These are phyloP conservation scores for Rhodosporidiobolus sp. DNA, from an alignment of 768 basidiomycete species.

Conservation along the genomic window DNA sequence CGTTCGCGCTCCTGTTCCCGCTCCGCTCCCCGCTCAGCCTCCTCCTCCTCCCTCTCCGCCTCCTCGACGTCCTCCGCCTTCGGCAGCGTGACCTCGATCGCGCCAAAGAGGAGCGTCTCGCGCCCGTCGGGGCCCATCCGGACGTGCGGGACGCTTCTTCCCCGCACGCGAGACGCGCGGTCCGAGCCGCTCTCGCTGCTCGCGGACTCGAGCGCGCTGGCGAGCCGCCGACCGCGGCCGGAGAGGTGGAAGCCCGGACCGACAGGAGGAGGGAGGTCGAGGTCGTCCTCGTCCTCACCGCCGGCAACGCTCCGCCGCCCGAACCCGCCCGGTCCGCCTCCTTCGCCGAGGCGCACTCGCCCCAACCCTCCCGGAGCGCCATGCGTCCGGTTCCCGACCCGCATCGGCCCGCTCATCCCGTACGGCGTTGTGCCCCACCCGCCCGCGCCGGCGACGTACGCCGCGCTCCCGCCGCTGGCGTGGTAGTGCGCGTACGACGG, in stretches of 20 bases:
- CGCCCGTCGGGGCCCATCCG: constrained; percentile 33
- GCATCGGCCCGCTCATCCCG: constrained; percentile 10
- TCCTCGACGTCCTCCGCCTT: constrained; percentile 27
- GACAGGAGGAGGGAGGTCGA: not conserved
- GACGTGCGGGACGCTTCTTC: constrained; percentile 35
- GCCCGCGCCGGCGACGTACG: constrained; percentile 25
- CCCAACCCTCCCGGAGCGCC: not conserved
- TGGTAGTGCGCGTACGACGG: constrained; percentile 32
- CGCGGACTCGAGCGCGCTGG: not conserved
- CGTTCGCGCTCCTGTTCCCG: not conserved
- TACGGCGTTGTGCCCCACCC: constrained; percentile 29
- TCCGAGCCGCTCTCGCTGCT: not conserved
- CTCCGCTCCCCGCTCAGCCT: not conserved
- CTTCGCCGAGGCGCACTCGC: not conserved
- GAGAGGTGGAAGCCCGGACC: not conserved
- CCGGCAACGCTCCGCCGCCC: not conserved
- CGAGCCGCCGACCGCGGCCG: not conserved
- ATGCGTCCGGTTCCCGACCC: constrained; percentile 2
- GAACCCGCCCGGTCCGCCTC: not conserved
- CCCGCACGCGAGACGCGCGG: constrained; percentile 5
- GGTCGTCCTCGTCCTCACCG: not conserved
- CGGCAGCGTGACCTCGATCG: constrained; percentile 37
- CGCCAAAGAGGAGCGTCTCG: constrained; percentile 36
- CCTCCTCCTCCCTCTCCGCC: constrained; percentile 15
- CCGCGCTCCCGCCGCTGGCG: constrained; percentile 28